A percentile compares a stretch with the other conserved stretches of the same genome.
phyloP scores from a whole-genome alignment of 1,284 basidiomycete species.

The Pseudozyma thailandica region DNA sequence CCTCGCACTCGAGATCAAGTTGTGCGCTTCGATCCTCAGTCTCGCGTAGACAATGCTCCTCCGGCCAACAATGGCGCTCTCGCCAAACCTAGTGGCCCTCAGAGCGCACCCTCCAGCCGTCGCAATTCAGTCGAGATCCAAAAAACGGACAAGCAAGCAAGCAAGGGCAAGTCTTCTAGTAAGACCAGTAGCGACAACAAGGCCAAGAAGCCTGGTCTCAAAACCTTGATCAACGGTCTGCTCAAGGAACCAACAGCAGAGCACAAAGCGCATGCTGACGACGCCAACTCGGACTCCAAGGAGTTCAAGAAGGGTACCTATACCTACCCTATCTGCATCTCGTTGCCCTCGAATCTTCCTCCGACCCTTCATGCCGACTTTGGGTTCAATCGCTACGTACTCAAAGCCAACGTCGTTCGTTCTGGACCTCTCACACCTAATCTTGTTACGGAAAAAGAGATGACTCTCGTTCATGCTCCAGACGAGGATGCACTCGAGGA shows the following conservation, averaged over 20 bases:
- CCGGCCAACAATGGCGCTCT: slow-evolving; percentile 1
- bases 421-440: slow-evolving; percentile 84
- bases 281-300: slow-evolving; percentile 75
- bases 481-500: slow-evolving; percentile 74
- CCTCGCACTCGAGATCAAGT: slow-evolving; percentile 32
- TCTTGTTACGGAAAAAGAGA: slow-evolving; percentile 77
- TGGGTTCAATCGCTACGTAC: slow-evolving; percentile 81
- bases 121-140: slow-evolving; percentile 32
- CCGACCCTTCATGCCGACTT: slow-evolving; percentile 82
- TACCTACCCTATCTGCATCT: slow-evolving; percentile 91
- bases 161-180: slow-evolving; percentile 19
- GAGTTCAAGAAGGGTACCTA: slow-evolving; percentile 92
- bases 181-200: slow-evolving; percentile 13
- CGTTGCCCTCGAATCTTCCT: slow-evolving; percentile 82
- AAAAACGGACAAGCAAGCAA: slow-evolving; percentile 15
- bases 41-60: slow-evolving; percentile 28
- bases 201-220: slow-evolving; percentile 40
- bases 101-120: slow-evolving; percentile 28
- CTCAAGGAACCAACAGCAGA: slow-evolving; percentile 41
- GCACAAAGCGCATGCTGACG: slow-evolving; percentile 10
- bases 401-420: slow-evolving; percentile 84
- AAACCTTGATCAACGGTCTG: slow-evolving; percentile 47
- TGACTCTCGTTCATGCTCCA: slow-evolving; percentile 81
- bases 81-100: slow-evolving; percentile 7
- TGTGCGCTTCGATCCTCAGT: slow-evolving; percentile 46